Evolutionary conservation across 108 stramenopile genomes (phyloP), one percentile per base, ranked within the genome.

Genomic region (Conticribra weissflogii): DNA sequence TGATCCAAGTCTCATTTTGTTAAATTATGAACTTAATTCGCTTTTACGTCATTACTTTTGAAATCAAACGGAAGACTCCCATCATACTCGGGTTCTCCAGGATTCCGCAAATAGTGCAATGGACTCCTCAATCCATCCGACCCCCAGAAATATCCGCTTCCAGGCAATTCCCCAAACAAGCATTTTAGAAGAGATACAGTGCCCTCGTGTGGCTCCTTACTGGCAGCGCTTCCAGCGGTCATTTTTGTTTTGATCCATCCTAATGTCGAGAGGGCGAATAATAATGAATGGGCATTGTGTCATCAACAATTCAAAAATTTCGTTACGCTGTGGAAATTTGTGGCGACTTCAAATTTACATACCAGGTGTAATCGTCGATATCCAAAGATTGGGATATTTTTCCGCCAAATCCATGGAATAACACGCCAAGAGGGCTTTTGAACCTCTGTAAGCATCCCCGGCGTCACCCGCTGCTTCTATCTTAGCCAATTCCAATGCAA

Each of bases 11-110:
- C n/a, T n/a, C n/a, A n/a, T n/a, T n/a, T n/a, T n/a, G n/a, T n/a
- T n/a, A n/a, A n/a, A n/a, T n/a, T n/a, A n/a, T n/a, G n/a, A n/a
- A n/a, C n/a, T n/a, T n/a, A n/a, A n/a, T n/a, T n/a, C n/a, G n/a
- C n/a, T n/a, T n/a, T n/a, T n/a, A n/a, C n/a, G n/a, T n/a, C n/a
- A n/a, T n/a, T n/a, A n/a, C n/a, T n/a, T n/a, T n/a, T n/a, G 36
- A 41, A 41, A 30, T 29, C 28, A 68, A 2, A 60, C 1, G 58
- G 58, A 22, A 60, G 29, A n/a, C 15, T 46, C 15, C 88, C 88
- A 59, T 83, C 82, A 60, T 75, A 86, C 45, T 81, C 88, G 4
- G 88, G 84, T n/a, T 89, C 88, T 15, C 88, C 88, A 7, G 85
- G 88, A 76, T 84, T 85, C 30, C 88, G 56, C 66, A 81, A 66